Conservation (phyloP, 805 yeast species). For the Starmerella etchellsii region DNA sequence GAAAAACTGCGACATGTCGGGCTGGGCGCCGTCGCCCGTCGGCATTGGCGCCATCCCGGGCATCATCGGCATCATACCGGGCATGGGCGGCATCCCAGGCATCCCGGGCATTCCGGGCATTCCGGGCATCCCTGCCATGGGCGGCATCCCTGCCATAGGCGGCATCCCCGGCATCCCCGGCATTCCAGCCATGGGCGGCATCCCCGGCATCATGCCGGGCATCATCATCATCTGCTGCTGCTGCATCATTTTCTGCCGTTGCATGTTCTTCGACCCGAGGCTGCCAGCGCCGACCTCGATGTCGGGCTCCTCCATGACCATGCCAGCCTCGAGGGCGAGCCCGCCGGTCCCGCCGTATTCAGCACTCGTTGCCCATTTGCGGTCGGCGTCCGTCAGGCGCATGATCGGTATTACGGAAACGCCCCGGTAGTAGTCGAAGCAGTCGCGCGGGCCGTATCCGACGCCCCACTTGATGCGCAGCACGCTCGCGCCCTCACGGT, state of each 20-base stretch:
- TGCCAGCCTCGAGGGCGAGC: constrained; percentile 58
- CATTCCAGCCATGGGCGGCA: constrained; percentile 17
- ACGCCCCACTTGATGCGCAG: constrained; percentile 97
- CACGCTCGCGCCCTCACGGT: constrained; percentile 47
- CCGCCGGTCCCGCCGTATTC: constrained; percentile 98
- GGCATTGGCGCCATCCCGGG: constrained; percentile 8
- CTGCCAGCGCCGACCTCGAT: constrained; percentile 92
- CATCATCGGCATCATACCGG: constrained; percentile 27
- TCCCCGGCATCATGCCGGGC: constrained; percentile 16
- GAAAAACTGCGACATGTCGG: constrained; percentile 19
- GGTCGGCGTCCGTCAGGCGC: constrained; percentile 88
- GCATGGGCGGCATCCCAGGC: constrained; percentile 26
- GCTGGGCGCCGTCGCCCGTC: not conserved
- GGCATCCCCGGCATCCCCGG: constrained; percentile 16
- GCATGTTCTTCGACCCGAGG: constrained; percentile 29
- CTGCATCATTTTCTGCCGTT: constrained; percentile 8
- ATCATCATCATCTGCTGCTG: constrained; percentile 13
- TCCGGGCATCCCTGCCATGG: constrained; percentile 20
- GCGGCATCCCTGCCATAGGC: constrained; percentile 16
- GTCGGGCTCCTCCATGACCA: constrained; percentile 92
- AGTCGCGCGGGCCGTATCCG: constrained; percentile 97
- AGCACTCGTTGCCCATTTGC: constrained; percentile 74
- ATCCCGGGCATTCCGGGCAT: constrained; percentile 17
- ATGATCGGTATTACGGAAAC: constrained; percentile 73
- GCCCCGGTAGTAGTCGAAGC: constrained; percentile 90